These are phyloP conservation scores for Rhizopus delemar DNA, from an alignment of 371 early-diverging fungal species.

Conservation along the genomic window DNA sequence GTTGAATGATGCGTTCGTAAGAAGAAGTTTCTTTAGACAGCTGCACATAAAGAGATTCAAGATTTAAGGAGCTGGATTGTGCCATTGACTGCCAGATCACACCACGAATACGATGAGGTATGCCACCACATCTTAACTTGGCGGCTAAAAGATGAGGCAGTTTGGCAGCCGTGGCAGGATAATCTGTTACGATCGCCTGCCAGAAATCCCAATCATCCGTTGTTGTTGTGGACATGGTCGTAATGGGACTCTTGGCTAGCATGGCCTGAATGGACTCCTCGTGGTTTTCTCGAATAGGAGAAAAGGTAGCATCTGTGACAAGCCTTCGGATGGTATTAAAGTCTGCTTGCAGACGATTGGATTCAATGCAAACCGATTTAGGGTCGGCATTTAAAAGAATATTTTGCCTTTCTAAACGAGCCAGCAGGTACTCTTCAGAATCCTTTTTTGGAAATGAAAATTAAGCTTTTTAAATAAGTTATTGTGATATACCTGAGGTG, in stretches of 20 bases:
- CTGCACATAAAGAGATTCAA: slow-evolving; percentile 80
- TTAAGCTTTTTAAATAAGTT: not conserved
- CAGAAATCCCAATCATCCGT: slow-evolving; percentile 87
- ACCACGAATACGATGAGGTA: slow-evolving; percentile 85
- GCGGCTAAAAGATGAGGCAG: slow-evolving; percentile 64
- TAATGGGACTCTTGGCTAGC: slow-evolving; percentile 14
- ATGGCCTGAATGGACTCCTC: slow-evolving; percentile 31
- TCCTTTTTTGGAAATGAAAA: slow-evolving; percentile 36
- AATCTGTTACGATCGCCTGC: slow-evolving; percentile 87
- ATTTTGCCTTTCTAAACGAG: slow-evolving; percentile 62
- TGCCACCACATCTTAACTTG: slow-evolving; percentile 77
- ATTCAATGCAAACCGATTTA: slow-evolving; percentile 61
- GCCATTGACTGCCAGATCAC: slow-evolving; percentile 91
- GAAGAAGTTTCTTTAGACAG: slow-evolving; percentile 74
- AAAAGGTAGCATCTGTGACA: slow-evolving; percentile 44
- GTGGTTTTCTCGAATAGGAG: slow-evolving; percentile 27
- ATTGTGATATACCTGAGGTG: slow-evolving; percentile 41
- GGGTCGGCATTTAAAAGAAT: slow-evolving; percentile 60
- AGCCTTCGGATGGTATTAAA: slow-evolving; percentile 54
- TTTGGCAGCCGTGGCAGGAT: slow-evolving; percentile 63
- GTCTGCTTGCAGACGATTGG: slow-evolving; percentile 57
- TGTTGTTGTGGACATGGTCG: not conserved
- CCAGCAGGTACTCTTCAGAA: slow-evolving; percentile 57
- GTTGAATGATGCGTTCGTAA: slow-evolving; percentile 85
- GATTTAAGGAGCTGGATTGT: slow-evolving; percentile 66